Conservation (phyloP, 805 yeast species). For the Metschnikowia santaceciliae region DNA sequence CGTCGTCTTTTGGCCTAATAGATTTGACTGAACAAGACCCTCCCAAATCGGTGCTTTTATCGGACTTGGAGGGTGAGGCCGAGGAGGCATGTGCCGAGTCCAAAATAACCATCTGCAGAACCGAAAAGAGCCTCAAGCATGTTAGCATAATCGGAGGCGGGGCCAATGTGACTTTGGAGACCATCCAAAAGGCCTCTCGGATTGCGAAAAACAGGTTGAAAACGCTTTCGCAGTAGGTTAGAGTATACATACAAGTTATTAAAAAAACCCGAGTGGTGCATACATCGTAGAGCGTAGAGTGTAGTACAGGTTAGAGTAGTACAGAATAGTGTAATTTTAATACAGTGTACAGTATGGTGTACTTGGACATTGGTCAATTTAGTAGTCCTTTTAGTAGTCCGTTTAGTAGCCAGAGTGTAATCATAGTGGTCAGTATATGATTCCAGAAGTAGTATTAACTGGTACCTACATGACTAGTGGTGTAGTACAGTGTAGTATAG, state of each 20-base stretch:
- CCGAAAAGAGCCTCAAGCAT: conserved; percentile 32
- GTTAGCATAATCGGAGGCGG: conserved; percentile 50
- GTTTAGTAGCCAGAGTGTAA: too few relatives aligned
- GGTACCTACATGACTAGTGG: too few relatives aligned
- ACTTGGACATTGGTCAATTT: too few relatives aligned
- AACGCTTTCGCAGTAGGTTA: background rate
- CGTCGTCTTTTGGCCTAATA: conserved; percentile 60
- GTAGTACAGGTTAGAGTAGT: too few relatives aligned
- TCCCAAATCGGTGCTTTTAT: conserved; percentile 43
- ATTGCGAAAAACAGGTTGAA: conserved; percentile 47
- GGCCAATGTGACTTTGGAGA: conserved; percentile 43
- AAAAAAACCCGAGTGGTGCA: background rate
- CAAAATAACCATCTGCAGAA: conserved; percentile 45
- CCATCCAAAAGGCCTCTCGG: conserved; percentile 44
- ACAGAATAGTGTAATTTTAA: too few relatives aligned
- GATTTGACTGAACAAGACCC: conserved; percentile 21
- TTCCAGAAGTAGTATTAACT: too few relatives aligned
- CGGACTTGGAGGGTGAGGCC: conserved; percentile 81
- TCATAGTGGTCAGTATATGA: too few relatives aligned
- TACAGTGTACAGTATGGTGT: too few relatives aligned
- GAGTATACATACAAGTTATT: background rate
- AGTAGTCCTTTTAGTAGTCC: too few relatives aligned
- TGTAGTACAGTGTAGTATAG: too few relatives aligned
- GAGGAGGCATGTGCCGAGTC: conserved; percentile 64
- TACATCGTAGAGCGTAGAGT: too few relatives aligned